These are phyloP conservation scores for Iris macrosiphon DNA, from an alignment of 106 monocot species.

Conservation along the genomic window DNA sequence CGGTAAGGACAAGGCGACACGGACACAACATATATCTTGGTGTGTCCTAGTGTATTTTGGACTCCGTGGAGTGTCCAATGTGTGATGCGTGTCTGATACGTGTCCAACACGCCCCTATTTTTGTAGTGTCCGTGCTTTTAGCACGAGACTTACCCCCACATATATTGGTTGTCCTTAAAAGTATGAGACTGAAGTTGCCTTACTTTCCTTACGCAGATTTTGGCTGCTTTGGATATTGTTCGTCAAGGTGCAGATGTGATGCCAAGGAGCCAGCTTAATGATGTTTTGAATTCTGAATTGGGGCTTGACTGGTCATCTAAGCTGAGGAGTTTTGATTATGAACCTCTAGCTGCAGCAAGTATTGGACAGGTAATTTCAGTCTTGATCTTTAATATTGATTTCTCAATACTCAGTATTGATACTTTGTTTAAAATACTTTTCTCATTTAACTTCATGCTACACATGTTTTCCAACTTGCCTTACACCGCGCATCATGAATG, in stretches of 20 bases:
- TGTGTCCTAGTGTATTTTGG: no score
- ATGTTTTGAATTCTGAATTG: constrained; percentile 79
- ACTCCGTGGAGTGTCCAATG: no score
- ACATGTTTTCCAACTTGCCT: neutral
- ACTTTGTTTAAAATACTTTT: neutral
- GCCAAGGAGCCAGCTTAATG: constrained; percentile 88
- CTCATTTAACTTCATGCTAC: neutral
- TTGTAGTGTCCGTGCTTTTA: no score
- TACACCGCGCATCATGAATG: no score
- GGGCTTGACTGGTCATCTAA: constrained; percentile 72
- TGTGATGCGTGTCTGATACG: no score
- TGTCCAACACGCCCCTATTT: no score
- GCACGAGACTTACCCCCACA: no score
- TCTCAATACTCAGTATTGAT: neutral
- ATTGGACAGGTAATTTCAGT: constrained; percentile 74
- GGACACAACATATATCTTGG: no score
- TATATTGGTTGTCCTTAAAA: no score
- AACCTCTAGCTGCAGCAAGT: constrained; percentile 93
- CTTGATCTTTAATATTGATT: neutral
- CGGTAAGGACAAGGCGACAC: no score
- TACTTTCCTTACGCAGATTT: constrained; percentile 43
- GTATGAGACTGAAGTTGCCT: no score
- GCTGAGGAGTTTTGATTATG: constrained; percentile 92
- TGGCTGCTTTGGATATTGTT: constrained; percentile 90
- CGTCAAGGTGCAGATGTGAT: constrained; percentile 99